Conservation (phyloP, 2,329 filamentous ascomycete genomes). For the Arthrobotrys musiformis region DNA sequence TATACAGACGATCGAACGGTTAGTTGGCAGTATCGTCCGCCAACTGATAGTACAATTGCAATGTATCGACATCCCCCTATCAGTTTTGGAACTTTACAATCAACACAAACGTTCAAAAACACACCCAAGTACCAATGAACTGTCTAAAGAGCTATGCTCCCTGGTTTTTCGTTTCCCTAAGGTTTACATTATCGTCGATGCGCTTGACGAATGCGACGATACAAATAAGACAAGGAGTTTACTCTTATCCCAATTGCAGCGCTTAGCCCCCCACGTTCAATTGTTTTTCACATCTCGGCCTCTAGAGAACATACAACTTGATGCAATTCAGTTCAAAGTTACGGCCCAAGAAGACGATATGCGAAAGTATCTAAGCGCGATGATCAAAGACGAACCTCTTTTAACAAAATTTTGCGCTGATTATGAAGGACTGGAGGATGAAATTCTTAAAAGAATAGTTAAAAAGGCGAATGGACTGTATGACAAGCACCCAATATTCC, state of each 20-base stretch:
- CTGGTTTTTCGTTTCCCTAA: background rate
- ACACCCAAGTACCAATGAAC: background rate
- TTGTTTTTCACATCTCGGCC: background rate
- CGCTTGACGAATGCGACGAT: slow-evolving; percentile 38
- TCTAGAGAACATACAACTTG: background rate
- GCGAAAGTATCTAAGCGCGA: background rate
- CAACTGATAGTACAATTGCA: slow-evolving; percentile 25
- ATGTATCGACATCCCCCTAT: background rate
- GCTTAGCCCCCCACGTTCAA: background rate
- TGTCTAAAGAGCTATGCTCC: background rate
- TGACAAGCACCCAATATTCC: background rate
- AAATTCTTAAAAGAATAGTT: background rate
- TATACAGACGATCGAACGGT: slow-evolving; percentile 29
- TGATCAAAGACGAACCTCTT: background rate
- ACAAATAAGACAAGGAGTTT: background rate
- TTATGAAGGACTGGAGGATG: background rate
- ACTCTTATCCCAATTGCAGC: background rate
- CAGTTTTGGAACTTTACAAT: background rate
- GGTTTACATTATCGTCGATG: slow-evolving; percentile 41
- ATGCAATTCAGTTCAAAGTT: slow-evolving; percentile 6
- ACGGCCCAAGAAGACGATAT: slow-evolving; percentile 2
- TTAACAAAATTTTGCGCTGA: background rate
- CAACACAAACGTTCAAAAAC: background rate
- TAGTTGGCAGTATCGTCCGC: slow-evolving; percentile 26
- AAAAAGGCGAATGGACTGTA: background rate